A percentile compares a stretch with the other conserved stretches of the same genome.
These are phyloP conservation scores for Boletus pseudo-olivaceus DNA, from an alignment of 768 basidiomycete species.

Conservation along the genomic window DNA sequence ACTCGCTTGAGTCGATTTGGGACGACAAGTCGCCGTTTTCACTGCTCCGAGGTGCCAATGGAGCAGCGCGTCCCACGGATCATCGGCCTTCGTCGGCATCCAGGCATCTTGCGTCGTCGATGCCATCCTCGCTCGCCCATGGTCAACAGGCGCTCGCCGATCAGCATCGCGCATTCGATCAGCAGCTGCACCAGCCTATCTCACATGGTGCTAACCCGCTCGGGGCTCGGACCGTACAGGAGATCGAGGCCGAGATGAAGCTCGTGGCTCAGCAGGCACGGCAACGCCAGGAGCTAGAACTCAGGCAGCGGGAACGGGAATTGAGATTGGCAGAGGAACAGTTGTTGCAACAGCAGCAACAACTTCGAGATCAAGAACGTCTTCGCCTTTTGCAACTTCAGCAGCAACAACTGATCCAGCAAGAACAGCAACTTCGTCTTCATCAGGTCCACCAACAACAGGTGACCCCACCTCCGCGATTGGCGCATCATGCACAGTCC, in stretches of 20 bases:
- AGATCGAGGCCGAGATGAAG: constrained; percentile 85
- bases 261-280: constrained; percentile 49
- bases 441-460: constrained; percentile 38
- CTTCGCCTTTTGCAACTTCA: constrained; percentile 42
- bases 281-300: constrained; percentile 39
- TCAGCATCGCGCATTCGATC: constrained; percentile 37
- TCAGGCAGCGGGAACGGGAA: constrained; percentile 48
- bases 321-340: constrained; percentile 31
- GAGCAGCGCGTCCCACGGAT: constrained; percentile 40
- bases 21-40: constrained; percentile 78
- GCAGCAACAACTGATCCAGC: constrained; percentile 36
- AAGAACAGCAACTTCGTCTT: constrained; percentile 36
- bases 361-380: constrained; percentile 42
- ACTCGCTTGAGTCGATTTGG: constrained; percentile 75
- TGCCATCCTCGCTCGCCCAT: constrained; percentile 22
- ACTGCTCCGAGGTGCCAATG: constrained; percentile 55
- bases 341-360: constrained; percentile 36
- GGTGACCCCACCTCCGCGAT: constrained; percentile 64
- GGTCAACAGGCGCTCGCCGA: constrained; percentile 31
- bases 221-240: constrained; percentile 64
- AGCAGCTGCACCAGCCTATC: constrained; percentile 33
- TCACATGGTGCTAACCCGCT: constrained; percentile 34
- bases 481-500: constrained; percentile 41
- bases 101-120: constrained; percentile 23
- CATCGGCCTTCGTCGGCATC: constrained; percentile 26